Evolutionary conservation across 2,329 filamentous ascomycete species (phyloP).

Genomic region (Cladophialophora psammophila): DNA sequence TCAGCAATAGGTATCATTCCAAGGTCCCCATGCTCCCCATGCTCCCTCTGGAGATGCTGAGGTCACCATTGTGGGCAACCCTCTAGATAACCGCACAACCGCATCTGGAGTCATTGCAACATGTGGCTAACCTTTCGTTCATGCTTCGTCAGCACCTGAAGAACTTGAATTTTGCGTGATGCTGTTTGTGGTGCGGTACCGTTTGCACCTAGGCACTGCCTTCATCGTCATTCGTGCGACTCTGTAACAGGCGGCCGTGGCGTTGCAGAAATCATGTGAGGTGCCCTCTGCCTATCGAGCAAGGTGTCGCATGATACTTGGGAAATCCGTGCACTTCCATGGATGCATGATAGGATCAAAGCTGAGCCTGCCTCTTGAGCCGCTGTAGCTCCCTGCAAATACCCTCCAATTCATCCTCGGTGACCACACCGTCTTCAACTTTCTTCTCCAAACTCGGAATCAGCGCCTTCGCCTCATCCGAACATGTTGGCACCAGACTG

Average conservation of each 20-base stretch:
- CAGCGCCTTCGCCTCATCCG: slow-evolving; percentile 94
- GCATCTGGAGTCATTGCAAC: neutral
- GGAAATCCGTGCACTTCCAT: neutral
- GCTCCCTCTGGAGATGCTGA: neutral
- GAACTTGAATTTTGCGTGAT: neutral
- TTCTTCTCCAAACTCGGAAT: slow-evolving; percentile 90
- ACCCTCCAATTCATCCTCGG: slow-evolving; percentile 83
- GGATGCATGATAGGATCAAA: slow-evolving; percentile 19
- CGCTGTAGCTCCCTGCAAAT: slow-evolving; percentile 91
- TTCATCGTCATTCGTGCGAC: slow-evolving; percentile 1
- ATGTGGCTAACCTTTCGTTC: neutral
- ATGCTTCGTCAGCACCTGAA: neutral
- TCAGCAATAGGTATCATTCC: neutral
- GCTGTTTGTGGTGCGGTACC: neutral
- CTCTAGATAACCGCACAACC: neutral
- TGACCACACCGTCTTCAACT: slow-evolving; percentile 62
- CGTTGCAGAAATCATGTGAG: neutral
- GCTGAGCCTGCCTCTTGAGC: slow-evolving; percentile 55
- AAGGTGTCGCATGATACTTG: neutral
- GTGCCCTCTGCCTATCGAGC: too few relatives aligned
- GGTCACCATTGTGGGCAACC: neutral
- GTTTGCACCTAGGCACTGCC: neutral
- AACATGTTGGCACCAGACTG: slow-evolving; percentile 87
- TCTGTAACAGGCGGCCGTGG: neutral
- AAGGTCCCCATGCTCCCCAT: neutral